Conservation (phyloP, 139 green algal genomes). For the Coelastrella sp. region DNA sequence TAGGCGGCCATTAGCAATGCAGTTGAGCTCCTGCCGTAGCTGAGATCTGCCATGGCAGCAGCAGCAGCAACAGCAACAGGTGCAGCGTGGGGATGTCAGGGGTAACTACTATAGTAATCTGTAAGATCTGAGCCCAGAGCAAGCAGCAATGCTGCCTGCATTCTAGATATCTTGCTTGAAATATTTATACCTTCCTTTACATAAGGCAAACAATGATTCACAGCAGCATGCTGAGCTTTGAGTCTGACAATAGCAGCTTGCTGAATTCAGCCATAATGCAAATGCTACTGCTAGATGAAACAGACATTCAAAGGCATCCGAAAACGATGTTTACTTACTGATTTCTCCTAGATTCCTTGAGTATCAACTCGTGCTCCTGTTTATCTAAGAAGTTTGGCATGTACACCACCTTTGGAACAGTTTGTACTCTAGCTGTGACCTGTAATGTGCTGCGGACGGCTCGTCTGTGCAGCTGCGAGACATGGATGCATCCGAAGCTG, state of each 20-base stretch:
- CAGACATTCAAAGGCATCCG: no score
- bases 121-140: no score
- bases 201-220: no score
- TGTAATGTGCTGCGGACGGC: neutral
- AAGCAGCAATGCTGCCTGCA: no score
- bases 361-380: neutral
- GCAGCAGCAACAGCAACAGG: neutral
- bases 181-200: no score
- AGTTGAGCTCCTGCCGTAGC: constrained; percentile 40
- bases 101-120: neutral
- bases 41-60: neutral
- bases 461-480: neutral
- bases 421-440: neutral
- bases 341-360: neutral
- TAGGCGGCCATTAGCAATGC: constrained; percentile 23
- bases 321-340: constrained; percentile 34
- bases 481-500: neutral
- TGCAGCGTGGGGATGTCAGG: neutral
- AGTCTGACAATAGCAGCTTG: no score
- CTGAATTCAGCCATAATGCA: no score
- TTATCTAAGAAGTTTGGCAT: constrained; percentile 30
- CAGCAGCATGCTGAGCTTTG: no score
- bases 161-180: no score
- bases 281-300: no score
- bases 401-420: constrained; percentile 33